These are phyloP conservation scores for Cryptococcus sp. DNA, from an alignment of 1,284 basidiomycete genomes.

Conservation along the genomic window DNA sequence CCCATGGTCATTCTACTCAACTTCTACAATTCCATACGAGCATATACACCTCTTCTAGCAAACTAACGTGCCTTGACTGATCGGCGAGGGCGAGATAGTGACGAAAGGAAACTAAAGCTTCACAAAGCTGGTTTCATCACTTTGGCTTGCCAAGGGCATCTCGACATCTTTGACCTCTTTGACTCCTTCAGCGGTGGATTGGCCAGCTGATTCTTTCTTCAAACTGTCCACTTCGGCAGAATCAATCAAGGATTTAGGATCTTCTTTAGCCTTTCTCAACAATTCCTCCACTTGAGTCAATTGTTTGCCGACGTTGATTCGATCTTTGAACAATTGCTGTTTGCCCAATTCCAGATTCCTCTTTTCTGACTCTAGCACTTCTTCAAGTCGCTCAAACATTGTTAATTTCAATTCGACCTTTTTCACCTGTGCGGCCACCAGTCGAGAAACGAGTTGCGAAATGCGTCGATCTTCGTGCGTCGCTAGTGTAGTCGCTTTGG, in stretches of 20 bases:
- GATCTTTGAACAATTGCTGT: constrained; percentile 51
- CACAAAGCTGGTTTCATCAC: not conserved
- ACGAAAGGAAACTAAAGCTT: no score
- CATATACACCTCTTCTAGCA: no score
- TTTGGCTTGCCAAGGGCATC: not conserved
- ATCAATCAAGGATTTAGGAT: no score
- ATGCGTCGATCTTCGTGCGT: constrained; percentile 83
- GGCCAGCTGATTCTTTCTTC: no score
- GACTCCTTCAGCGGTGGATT: not conserved
- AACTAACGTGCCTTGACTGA: no score
- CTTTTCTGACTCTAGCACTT: constrained; percentile 79
- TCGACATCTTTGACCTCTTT: constrained; percentile 1
- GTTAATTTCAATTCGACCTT: constrained; percentile 92
- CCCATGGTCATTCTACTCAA: no score
- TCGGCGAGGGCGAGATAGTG: no score
- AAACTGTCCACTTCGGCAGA: no score
- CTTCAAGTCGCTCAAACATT: constrained; percentile 89
- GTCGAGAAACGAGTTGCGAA: constrained; percentile 72
- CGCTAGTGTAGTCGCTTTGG: constrained; percentile 78
- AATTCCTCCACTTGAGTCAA: constrained; percentile 44
- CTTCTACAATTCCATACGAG: no score
- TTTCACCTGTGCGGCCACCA: constrained; percentile 87
- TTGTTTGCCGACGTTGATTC: constrained; percentile 40
- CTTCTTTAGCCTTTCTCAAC: constrained; percentile 30
- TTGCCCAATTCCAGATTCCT: constrained; percentile 49